Conservation (phyloP, 83 land plant genomes). For the Picea abies region DNA sequence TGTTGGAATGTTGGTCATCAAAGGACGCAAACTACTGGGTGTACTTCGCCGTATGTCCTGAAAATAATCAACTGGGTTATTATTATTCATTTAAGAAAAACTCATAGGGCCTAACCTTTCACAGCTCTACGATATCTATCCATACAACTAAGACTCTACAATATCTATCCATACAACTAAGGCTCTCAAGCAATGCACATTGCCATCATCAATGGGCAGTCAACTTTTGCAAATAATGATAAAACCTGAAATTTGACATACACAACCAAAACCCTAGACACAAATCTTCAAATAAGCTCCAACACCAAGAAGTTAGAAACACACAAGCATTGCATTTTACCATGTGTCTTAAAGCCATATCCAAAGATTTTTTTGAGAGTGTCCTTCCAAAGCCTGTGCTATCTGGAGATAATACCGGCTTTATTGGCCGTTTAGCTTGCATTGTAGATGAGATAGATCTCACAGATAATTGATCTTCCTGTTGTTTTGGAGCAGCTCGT, state of each 20-base stretch:
- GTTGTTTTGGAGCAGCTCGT: conserved; percentile 52
- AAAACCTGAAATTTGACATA: not conserved
- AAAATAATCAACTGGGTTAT: not conserved
- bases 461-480: conserved; percentile 30
- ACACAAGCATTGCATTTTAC: conserved; percentile 26
- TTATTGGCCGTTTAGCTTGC: conserved; percentile 19
- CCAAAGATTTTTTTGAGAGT: conserved; percentile 73
- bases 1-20: conserved; percentile 54
- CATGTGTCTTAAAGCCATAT: conserved; percentile 87
- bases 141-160: not conserved
- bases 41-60: conserved; percentile 70
- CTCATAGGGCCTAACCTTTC: not conserved
- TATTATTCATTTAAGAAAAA: not conserved
- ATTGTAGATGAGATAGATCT: not conserved
- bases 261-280: not conserved
- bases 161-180: not conserved
- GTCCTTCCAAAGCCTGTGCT: conserved; percentile 69
- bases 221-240: not conserved
- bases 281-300: not conserved
- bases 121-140: not conserved
- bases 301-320: conserved; percentile 2
- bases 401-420: conserved; percentile 41
- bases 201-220: not conserved
- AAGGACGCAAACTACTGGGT: conserved; percentile 42
- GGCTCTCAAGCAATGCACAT: not conserved